phyloP scores from a whole-genome alignment of 179 eudicot genomes.

The Beta corolliflora region DNA sequence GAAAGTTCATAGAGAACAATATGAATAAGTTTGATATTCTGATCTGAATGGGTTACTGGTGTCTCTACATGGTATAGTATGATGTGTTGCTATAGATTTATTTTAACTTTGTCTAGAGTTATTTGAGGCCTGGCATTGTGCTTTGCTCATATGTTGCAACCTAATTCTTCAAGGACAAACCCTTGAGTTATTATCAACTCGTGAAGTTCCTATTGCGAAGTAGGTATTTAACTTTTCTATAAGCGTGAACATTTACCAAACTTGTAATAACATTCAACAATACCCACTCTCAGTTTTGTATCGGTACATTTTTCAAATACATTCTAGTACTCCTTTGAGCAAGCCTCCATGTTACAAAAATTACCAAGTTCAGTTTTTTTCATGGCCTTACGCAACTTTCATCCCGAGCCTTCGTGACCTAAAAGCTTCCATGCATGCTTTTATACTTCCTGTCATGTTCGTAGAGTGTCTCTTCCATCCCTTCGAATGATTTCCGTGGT shows the following conservation, averaged over 20 bases:
- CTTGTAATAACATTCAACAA: not conserved
- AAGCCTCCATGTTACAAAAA: not conserved
- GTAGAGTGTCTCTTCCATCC: not conserved
- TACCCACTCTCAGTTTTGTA: not conserved
- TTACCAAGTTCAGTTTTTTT: no score
- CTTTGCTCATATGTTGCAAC: not conserved
- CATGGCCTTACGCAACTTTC: not conserved
- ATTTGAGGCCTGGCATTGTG: not conserved
- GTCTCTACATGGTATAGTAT: not conserved
- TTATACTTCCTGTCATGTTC: not conserved
- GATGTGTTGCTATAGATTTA: not conserved
- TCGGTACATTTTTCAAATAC: not conserved
- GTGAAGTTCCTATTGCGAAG: not conserved
- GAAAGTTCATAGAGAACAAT: no score
- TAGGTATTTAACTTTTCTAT: not conserved
- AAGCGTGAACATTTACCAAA: not conserved
- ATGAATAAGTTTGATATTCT: no score
- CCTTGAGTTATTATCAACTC: not conserved
- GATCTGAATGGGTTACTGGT: no score
- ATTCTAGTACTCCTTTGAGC: not conserved
- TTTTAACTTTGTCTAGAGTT: not conserved
- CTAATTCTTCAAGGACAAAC: not conserved
- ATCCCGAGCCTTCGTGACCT: not conserved
- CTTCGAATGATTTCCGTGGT: slow-evolving; percentile 2
- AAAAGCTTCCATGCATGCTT: not conserved